A percentile compares a stretch with the other conserved stretches of the same genome.
Evolutionary conservation across 805 yeast genomes (phyloP).

Genomic region (Lachancea thermotolerans): DNA sequence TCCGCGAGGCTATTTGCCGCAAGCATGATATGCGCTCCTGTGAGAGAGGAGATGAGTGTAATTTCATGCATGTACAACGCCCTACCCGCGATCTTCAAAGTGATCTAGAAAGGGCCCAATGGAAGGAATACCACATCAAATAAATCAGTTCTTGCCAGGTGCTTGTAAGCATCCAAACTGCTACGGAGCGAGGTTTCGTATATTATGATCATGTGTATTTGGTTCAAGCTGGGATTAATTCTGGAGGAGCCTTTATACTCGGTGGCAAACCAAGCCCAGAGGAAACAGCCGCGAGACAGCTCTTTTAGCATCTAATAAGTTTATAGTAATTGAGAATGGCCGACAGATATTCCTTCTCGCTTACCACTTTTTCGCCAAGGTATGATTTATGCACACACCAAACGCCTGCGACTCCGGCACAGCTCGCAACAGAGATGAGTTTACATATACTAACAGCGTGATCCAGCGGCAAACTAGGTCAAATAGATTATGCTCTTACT

Average conservation of each 20-base stretch:
- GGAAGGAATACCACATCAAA: constrained; percentile 14
- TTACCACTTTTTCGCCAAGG: constrained; percentile 97
- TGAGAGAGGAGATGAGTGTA: constrained; percentile 76
- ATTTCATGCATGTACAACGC: constrained; percentile 71
- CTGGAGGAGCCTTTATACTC: background rate
- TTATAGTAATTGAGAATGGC: constrained; percentile 53
- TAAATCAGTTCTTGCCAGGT: background rate
- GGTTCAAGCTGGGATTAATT: too few species aligned
- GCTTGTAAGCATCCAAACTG: too few species aligned
- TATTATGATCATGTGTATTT: too few species aligned
- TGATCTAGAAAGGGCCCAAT: constrained; percentile 39
- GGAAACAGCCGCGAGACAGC: background rate
- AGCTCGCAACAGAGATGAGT: background rate
- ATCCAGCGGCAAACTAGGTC: constrained; percentile 87
- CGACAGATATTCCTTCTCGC: constrained; percentile 94
- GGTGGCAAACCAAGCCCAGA: constrained; percentile 13
- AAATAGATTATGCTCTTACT: constrained; percentile 93
- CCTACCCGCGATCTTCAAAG: constrained; percentile 42
- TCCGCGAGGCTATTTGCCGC: constrained; percentile 68
- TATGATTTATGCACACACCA: constrained; percentile 21
- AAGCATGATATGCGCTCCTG: constrained; percentile 60
- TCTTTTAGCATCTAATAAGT: background rate
- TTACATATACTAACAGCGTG: background rate
- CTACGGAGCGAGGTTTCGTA: too few species aligned
- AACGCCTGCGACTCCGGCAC: background rate